These are phyloP conservation scores for Penicillium riverlandense DNA, from an alignment of 495 filamentous ascomycete genomes.

Conservation along the genomic window DNA sequence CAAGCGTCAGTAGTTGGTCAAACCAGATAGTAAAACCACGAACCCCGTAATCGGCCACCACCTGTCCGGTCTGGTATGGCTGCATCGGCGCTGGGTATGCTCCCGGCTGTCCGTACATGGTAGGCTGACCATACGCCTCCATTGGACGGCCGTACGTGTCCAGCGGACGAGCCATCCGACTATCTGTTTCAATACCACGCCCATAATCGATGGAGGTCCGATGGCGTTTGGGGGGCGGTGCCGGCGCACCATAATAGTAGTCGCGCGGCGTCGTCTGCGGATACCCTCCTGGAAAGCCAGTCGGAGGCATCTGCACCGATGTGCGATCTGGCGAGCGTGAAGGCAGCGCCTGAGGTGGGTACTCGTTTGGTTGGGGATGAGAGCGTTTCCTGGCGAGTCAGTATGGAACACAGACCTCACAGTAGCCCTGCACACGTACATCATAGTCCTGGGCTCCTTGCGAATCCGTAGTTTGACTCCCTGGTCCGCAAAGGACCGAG, in stretches of 20 bases:
- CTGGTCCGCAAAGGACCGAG: slow-evolving; percentile 90
- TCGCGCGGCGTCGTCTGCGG: slow-evolving; percentile 23
- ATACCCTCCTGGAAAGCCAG: slow-evolving; percentile 27
- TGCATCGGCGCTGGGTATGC: slow-evolving; percentile 34
- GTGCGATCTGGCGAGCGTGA: slow-evolving; percentile 37
- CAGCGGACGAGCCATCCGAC: slow-evolving; percentile 33
- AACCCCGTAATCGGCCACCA: slow-evolving; percentile 38
- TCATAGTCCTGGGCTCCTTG: slow-evolving; percentile 67
- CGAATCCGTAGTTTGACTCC: slow-evolving; percentile 83
- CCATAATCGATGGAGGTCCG: slow-evolving; percentile 41
- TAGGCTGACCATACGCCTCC: too few species aligned
- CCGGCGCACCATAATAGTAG: slow-evolving; percentile 28
- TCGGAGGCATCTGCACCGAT: slow-evolving; percentile 31
- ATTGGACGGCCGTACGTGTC: slow-evolving; percentile 23
- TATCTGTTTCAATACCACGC: slow-evolving; percentile 28
- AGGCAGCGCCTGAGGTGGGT: slow-evolving; percentile 21
- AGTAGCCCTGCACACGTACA: slow-evolving; percentile 26
- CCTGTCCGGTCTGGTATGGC: slow-evolving; percentile 31
- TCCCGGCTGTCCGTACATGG: too few species aligned
- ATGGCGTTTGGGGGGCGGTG: slow-evolving; percentile 30
- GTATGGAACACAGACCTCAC: slow-evolving; percentile 5
- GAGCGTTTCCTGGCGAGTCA: slow-evolving; percentile 30
- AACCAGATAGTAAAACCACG: slow-evolving; percentile 8
- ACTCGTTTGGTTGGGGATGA: slow-evolving; percentile 33
- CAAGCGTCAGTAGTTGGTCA: neutral